Conservation (phyloP, 768 basidiomycete species). For the Crucibulum laeve region DNA sequence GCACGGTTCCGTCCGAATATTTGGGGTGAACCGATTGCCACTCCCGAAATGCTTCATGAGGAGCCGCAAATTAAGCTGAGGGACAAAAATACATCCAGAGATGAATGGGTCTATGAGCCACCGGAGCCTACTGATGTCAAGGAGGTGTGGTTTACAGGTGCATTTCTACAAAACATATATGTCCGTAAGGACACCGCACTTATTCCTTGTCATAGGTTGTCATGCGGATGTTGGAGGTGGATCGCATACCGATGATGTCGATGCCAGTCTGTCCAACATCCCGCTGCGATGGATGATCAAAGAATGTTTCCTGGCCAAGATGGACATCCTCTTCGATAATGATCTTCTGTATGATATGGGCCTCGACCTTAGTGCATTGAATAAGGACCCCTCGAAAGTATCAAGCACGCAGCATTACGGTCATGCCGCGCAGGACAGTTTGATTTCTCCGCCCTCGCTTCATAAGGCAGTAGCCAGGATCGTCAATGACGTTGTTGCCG, state of each 20-base stretch:
- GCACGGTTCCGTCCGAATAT: constrained; percentile 55
- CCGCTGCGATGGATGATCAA: constrained; percentile 71
- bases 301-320: constrained; percentile 56
- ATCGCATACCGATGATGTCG: constrained; percentile 41
- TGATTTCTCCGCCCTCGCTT: constrained; percentile 10
- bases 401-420: constrained; percentile 7
- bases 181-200: neutral
- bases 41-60: constrained; percentile 25
- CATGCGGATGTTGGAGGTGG: constrained; percentile 54
- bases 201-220: neutral
- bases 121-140: constrained; percentile 34
- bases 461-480: constrained; percentile 60
- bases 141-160: constrained; percentile 66
- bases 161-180: neutral
- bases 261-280: constrained; percentile 47
- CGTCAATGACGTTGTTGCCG: constrained; percentile 50
- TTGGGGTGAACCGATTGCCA: constrained; percentile 35
- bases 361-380: constrained; percentile 41
- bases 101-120: neutral
- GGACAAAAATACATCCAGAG: neutral
- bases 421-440: constrained; percentile 9
- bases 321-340: constrained; percentile 58
- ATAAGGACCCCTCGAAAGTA: constrained; percentile 14
- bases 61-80: neutral
- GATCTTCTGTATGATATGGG: constrained; percentile 43